Evolutionary conservation across 139 green algal species (phyloP).

Genomic region (Asterochloris sp.): DNA sequence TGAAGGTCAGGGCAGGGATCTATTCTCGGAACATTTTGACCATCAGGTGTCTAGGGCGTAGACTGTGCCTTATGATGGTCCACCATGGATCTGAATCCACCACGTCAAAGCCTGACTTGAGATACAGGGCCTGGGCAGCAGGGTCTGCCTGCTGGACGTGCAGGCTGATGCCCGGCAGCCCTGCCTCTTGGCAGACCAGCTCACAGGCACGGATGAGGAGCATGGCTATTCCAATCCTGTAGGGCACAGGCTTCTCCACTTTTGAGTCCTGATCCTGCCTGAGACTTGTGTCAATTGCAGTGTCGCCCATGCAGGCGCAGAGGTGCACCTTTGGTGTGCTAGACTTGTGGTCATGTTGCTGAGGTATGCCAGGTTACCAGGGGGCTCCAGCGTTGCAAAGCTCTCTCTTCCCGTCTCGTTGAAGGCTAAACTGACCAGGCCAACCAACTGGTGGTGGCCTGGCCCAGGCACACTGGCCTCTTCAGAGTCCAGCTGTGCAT

Average conservation of each 20-base stretch:
- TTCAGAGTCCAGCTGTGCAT: not conserved
- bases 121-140: conserved; percentile 23
- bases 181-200: not conserved
- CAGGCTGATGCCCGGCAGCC: conserved; percentile 11
- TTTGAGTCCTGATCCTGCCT: not conserved
- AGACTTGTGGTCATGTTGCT: conserved; percentile 28
- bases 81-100: not conserved
- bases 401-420: not conserved
- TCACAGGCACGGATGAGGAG: conserved; percentile 24
- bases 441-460: not conserved
- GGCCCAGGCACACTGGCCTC: not conserved
- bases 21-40: not conserved
- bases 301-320: not conserved
- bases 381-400: conserved; percentile 21
- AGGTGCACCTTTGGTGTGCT: not conserved
- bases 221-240: conserved; percentile 24
- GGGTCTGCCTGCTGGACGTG: conserved; percentile 19
- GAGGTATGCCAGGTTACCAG: conserved; percentile 28
- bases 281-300: not conserved
- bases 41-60: not conserved
- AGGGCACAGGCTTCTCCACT: not conserved
- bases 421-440: conserved; percentile 6
- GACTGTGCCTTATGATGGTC: not conserved
- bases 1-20: not conserved
- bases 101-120: not conserved